phyloP scores from a whole-genome alignment of 306 rosid species.

The Prunus armeniaca region DNA sequence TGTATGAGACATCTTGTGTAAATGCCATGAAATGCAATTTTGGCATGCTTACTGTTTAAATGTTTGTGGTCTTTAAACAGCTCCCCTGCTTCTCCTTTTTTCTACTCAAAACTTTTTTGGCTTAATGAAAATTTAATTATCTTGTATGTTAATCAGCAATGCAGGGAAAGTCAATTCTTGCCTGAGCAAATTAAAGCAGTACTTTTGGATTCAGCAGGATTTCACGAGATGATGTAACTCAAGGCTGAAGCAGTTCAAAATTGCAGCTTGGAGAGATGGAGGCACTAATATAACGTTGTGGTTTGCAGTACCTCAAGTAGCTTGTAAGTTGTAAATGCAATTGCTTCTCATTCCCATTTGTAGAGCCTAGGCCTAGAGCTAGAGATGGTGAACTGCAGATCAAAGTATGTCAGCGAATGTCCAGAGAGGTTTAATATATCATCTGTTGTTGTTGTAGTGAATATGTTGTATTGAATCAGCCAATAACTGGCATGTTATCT shows the following conservation, averaged over 20 bases:
- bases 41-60: background rate
- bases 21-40: background rate
- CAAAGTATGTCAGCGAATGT: conserved; percentile 9
- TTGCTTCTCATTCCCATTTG: conserved; percentile 21
- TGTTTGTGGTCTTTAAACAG: too few relatives aligned
- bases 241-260: conserved; percentile 11
- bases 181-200: conserved; percentile 86
- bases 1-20: background rate
- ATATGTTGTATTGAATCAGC: background rate
- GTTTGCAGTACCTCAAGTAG: background rate
- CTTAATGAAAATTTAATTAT: background rate
- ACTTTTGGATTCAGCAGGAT: conserved; percentile 74
- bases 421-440: conserved; percentile 23
- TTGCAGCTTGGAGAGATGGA: conserved; percentile 14
- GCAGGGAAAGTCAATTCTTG: conserved; percentile 68
- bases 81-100: too few relatives aligned
- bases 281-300: conserved; percentile 17
- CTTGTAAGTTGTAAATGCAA: conserved; percentile 25
- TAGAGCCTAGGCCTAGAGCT: background rate
- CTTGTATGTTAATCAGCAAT: conserved; percentile 59
- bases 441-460: background rate
- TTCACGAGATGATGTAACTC: conserved; percentile 52
- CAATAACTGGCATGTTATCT: background rate
- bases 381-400: background rate
- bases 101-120: too few relatives aligned